Conservation (phyloP, 495 filamentous ascomycete species). For the Glonium stellatum region DNA sequence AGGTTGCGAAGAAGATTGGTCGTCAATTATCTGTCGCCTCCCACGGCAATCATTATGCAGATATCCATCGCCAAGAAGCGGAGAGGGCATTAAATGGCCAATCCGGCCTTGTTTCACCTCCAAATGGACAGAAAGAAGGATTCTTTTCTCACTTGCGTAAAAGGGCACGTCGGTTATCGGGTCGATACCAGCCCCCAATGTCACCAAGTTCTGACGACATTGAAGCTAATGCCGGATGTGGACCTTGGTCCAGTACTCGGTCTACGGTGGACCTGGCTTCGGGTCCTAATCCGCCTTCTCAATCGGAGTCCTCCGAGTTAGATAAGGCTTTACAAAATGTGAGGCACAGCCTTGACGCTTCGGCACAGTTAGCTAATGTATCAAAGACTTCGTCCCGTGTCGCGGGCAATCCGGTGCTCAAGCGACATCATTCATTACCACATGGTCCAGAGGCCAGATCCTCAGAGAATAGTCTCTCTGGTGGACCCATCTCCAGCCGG, state of each 20-base stretch:
- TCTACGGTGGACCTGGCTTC: constrained; percentile 70
- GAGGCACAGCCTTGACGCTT: constrained; percentile 55
- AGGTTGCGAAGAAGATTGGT: constrained; percentile 84
- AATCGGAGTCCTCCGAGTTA: constrained; percentile 57
- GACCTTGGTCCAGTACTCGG: constrained; percentile 75
- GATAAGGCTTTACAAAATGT: constrained; percentile 73
- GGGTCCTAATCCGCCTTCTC: constrained; percentile 33
- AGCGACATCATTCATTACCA: constrained; percentile 65
- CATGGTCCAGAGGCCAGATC: constrained; percentile 57
- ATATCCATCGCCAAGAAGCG: constrained; percentile 82
- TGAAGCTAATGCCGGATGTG: constrained; percentile 85
- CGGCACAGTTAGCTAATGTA: constrained; percentile 35
- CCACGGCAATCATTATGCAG: constrained; percentile 81
- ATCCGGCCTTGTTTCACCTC: constrained; percentile 56
- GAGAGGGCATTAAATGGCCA: constrained; percentile 86
- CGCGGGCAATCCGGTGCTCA: constrained; percentile 33
- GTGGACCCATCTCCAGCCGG: constrained; percentile 67
- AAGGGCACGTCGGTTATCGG: constrained; percentile 84
- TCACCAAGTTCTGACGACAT: constrained; percentile 74
- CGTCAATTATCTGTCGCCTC: constrained; percentile 94
- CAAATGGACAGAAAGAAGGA: constrained; percentile 72
- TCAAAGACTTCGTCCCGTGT: constrained; percentile 26
- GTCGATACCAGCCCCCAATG: constrained; percentile 70
- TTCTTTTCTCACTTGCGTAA: constrained; percentile 98
- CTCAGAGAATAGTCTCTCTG: constrained; percentile 54